Conservation (phyloP, 176 grass and related monocot species). For the Oryza punctata region DNA sequence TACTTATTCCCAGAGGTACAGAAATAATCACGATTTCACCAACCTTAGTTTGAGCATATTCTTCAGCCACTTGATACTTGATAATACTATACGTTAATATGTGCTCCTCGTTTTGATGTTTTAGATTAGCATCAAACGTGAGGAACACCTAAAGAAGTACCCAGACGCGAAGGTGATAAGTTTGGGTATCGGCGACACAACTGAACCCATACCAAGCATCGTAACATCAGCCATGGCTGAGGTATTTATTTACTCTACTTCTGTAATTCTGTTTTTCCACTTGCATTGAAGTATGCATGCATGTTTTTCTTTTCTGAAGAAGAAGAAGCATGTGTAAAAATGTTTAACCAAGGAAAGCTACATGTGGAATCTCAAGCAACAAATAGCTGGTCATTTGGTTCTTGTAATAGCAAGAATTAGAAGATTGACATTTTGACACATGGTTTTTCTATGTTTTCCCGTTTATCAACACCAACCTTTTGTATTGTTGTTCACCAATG, state of each 20-base stretch:
- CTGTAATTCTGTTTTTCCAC: too few species aligned
- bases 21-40: neutral
- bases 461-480: neutral
- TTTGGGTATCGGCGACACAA: constrained; percentile 91
- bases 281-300: neutral
- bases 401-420: neutral
- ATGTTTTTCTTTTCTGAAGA: neutral
- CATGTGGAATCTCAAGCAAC: neutral
- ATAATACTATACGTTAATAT: neutral
- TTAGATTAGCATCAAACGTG: constrained; percentile 72
- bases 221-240: constrained; percentile 83
- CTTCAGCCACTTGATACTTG: neutral
- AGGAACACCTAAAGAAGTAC: constrained; percentile 72
- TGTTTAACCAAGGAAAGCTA: neutral
- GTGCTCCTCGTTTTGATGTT: constrained; percentile 4
- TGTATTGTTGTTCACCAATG: neutral
- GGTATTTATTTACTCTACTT: constrained; percentile 39
- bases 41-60: neutral
- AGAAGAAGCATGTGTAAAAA: neutral
- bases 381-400: neutral
- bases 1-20: constrained; percentile 92
- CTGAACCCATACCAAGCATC: constrained; percentile 80
- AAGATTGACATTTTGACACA: neutral
- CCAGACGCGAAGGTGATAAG: constrained; percentile 90
- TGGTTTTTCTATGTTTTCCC: neutral